Evolutionary conservation across 768 basidiomycete genomes (phyloP), one percentile per base, ranked within the genome.

Genomic region (Suillus spraguei): DNA sequence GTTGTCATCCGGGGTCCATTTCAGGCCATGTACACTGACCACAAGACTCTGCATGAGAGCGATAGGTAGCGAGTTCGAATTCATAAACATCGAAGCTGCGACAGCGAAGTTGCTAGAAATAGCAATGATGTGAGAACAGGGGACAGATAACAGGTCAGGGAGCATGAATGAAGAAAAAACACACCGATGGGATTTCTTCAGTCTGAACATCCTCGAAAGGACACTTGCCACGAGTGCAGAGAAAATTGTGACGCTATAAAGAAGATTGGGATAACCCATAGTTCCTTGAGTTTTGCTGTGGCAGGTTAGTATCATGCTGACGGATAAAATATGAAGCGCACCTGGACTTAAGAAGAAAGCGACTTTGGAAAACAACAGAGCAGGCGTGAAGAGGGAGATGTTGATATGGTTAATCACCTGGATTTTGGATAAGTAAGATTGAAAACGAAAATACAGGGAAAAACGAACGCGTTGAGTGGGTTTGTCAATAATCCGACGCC

Each of bases 21-120:
- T 91, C 38, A 97, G 82, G 5, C 87, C 87, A 0, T 89, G 88
- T 0, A 97, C 94, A 14, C 92, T 90, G 61, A 90, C 77, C 10
- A 93, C 93, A 22, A 98, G 87, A 65, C 87, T 89, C 74, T 97
- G 91, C 87, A 98, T 93, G 38, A 99, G 81, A 0, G 97, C 97
- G 64, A 98, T 94, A 0, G 97, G 97, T 6, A 99, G 85, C 0
- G 94, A 94, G 73, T 98, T 98, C 3, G 92, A 94, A 75, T 95
- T 97, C 90, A 95, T 92, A 80, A 93, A 93, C 87, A 91, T 94
- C 35, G 91, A 82, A 0, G 91, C 89, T 0, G 92, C 91, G 74
- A 89, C 88, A 8, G 89, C 89, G 66, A 93, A 94, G 60, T 83
- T 87, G 71, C 91, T 92, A 68, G 16, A 50, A 5, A 9, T 53